A percentile compares a stretch with the other conserved stretches of the same genome.
Evolutionary conservation across 2,329 filamentous ascomycete genomes (phyloP).

Genomic region (Geosmithia morbida): DNA sequence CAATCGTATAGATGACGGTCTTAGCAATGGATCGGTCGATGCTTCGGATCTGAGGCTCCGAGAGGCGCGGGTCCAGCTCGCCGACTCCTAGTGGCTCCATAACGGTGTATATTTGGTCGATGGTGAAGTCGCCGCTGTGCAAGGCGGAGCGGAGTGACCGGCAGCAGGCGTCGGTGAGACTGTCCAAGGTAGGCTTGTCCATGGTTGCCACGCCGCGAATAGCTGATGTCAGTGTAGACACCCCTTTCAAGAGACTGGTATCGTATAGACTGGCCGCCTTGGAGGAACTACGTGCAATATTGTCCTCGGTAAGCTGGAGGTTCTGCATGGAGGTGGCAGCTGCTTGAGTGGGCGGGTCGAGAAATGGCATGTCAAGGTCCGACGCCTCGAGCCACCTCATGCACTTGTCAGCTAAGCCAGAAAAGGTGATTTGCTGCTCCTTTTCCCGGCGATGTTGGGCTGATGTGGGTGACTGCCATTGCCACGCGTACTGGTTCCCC

Average conservation of each 20-base stretch:
- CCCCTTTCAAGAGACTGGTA: not conserved
- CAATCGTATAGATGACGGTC: not conserved
- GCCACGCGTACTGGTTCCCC: constrained; percentile 30
- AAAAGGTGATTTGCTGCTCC: constrained; percentile 6
- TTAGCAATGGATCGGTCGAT: not conserved
- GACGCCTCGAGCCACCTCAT: constrained; percentile 13
- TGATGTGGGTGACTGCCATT: constrained; percentile 33
- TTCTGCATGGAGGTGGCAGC: not conserved
- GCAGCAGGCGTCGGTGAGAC: not conserved
- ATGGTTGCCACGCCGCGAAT: not conserved
- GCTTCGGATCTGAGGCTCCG: not conserved
- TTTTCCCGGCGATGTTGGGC: constrained; percentile 12
- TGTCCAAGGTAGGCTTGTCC: not conserved
- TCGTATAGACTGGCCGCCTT: not conserved
- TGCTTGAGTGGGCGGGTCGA: constrained; percentile 2
- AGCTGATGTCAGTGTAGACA: not conserved
- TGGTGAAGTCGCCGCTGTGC: not conserved
- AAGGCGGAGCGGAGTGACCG: not conserved
- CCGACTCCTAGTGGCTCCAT: not conserved
- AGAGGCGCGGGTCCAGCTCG: not conserved
- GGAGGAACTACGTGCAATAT: not conserved
- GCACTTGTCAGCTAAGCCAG: constrained; percentile 11
- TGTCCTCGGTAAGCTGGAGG: not conserved
- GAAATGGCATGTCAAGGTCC: constrained; percentile 8
- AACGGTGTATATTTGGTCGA: not conserved